Evolutionary conservation across 768 basidiomycete genomes (phyloP), one percentile per base, ranked within the genome.

Genomic region (Pleurotus tuber-regium): DNA sequence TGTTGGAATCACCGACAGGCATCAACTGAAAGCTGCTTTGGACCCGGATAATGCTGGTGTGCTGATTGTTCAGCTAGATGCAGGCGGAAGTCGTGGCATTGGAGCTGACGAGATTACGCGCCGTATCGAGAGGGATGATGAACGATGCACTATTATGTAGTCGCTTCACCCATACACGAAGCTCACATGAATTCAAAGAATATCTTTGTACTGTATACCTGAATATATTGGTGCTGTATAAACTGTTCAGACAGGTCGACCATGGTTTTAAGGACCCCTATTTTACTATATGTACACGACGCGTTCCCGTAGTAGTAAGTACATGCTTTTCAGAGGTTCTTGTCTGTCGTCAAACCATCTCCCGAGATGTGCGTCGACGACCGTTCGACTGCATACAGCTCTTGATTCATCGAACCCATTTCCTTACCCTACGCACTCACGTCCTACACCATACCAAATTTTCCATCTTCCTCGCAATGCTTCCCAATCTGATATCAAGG

Each of bases 1-100:
- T n/a, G n/a, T n/a, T n/a, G n/a, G n/a, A n/a, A n/a, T n/a, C n/a
- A n/a, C n/a, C 41, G 43, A 12, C 54, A 95, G 92, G 61, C 79
- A 92, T 63, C 76, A 79, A 51, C 75, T 98, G 26, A 72, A 76
- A 7, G 86, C 89, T 0, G 73, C 84, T 50, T 66, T 92, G 5
- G 95, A 98, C 68, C 85, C 88, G 0, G 63, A 79, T 24, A 98
- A 98, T 58, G 65, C 78, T 0, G 95, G 96, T 3, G 91, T 98
- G 1, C 74, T 98, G 10, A 72, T 96, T 47, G 92, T 94, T 2
- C 79, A 82, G 47, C 73, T 93, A 18, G 71, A 79, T 48, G 53
- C 70, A 54, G 21, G 59, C 42, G 52, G 71, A 19, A 26, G 26
- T 7, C n/a, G 33, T 38, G 63, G 21, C 53, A 71, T 84, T 56